Conservation (phyloP, 1,139 yeast species). For the Waltiozyma sp. region DNA sequence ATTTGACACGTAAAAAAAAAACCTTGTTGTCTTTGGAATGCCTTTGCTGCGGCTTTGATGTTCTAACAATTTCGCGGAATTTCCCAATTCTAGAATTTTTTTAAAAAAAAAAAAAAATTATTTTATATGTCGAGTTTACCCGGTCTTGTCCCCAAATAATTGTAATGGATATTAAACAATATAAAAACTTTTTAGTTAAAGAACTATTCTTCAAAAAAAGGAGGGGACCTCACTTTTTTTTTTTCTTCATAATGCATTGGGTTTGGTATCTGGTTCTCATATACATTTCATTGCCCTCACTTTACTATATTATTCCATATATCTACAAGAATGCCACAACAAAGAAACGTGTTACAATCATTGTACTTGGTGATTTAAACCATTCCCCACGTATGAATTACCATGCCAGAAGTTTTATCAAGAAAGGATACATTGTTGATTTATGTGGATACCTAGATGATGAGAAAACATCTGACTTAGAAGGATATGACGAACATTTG, state of each 20-base stretch:
- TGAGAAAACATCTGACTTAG: slow-evolving; percentile 36
- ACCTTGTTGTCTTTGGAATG: too few species aligned
- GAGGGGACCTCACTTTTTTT: too few species aligned
- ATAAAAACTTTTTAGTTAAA: too few species aligned
- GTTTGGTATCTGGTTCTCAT: slow-evolving; percentile 21
- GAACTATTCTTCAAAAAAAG: too few species aligned
- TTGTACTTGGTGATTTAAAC: slow-evolving; percentile 89
- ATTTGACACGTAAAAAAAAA: too few species aligned
- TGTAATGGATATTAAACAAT: too few species aligned
- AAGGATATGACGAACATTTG: slow-evolving; percentile 36
- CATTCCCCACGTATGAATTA: slow-evolving; percentile 94
- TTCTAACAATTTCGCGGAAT: too few species aligned
- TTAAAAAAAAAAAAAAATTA: too few species aligned
- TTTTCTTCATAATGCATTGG: slow-evolving; percentile 12
- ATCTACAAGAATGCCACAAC: slow-evolving; percentile 22
- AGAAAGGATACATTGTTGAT: slow-evolving; percentile 61
- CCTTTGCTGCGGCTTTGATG: too few species aligned
- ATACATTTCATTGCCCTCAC: slow-evolving; percentile 27
- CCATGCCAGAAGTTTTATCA: slow-evolving; percentile 75
- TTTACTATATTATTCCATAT: slow-evolving; percentile 24
- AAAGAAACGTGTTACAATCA: slow-evolving; percentile 50
- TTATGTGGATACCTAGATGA: slow-evolving; percentile 77
- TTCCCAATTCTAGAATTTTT: too few species aligned
- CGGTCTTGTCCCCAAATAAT: too few species aligned
- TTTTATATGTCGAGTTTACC: too few species aligned